phyloP scores from a whole-genome alignment of 1,284 basidiomycete species.

The Sporisorium graminicola region DNA sequence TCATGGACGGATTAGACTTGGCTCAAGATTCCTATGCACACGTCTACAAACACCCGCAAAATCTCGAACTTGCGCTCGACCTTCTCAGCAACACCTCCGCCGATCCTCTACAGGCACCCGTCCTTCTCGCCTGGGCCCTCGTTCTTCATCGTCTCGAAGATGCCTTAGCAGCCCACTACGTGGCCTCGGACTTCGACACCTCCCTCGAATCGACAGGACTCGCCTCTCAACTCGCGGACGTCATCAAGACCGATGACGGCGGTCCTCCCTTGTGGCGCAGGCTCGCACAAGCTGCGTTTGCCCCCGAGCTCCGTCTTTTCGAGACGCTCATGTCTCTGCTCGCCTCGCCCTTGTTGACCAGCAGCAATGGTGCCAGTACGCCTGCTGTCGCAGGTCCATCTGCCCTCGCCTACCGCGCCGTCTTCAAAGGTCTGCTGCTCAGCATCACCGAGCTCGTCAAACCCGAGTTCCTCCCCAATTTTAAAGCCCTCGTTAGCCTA shows the following conservation, averaged over 20 bases:
- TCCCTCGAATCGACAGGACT: constrained; percentile 36
- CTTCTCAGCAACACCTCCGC: constrained; percentile 73
- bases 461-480: constrained; percentile 74
- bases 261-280: constrained; percentile 68
- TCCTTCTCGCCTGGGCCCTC: constrained; percentile 83
- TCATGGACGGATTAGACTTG: constrained; percentile 72
- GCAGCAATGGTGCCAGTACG: constrained; percentile 46
- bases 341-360: constrained; percentile 64
- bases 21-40: constrained; percentile 13
- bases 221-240: constrained; percentile 29
- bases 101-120: constrained; percentile 77
- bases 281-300: constrained; percentile 69
- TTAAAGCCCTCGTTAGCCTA: constrained; percentile 79
- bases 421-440: constrained; percentile 78
- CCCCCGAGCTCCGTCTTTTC: constrained; percentile 65
- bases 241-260: constrained; percentile 50
- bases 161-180: constrained; percentile 45
- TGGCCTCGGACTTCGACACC: constrained; percentile 49
- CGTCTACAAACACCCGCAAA: constrained; percentile 31
- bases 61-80: constrained; percentile 72
- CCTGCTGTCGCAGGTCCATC: constrained; percentile 80
- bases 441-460: constrained; percentile 81
- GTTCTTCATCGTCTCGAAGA: constrained; percentile 73
- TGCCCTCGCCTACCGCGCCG: constrained; percentile 82
- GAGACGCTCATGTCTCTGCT: constrained; percentile 60